Conservation (phyloP, 352 stramenopile species). For the Labyrinthula sp. region DNA sequence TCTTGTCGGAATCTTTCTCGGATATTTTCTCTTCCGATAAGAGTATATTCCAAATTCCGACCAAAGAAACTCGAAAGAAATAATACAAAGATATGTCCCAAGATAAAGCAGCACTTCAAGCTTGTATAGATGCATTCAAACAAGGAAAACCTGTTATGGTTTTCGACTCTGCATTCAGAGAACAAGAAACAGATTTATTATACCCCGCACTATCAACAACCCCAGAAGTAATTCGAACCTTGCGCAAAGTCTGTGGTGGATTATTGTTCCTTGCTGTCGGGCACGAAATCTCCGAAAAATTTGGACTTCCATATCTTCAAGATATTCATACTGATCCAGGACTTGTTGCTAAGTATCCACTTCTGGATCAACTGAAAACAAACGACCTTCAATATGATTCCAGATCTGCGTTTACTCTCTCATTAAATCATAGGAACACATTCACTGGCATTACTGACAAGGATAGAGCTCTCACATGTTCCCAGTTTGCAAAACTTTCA, state of each 20-base stretch:
- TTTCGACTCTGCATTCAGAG: constrained; percentile 25
- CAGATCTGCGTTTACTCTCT: constrained; percentile 24
- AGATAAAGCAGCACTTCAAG: constrained; percentile 5
- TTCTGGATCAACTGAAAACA: constrained; percentile 15
- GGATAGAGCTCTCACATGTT: constrained; percentile 11
- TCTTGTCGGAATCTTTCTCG: too few relatives aligned
- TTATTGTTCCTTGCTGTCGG: constrained; percentile 27
- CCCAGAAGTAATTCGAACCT: constrained; percentile 12
- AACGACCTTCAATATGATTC: constrained; percentile 25
- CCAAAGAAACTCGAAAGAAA: too few relatives aligned
- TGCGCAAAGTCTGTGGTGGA: constrained; percentile 23
- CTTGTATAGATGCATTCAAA: constrained; percentile 27
- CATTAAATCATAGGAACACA: constrained; percentile 23
- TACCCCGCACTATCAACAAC: constrained; percentile 2
- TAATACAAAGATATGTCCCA: too few relatives aligned
- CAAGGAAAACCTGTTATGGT: constrained; percentile 24
- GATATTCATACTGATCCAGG: constrained; percentile 13
- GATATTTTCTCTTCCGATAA: too few relatives aligned
- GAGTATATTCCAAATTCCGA: too few relatives aligned
- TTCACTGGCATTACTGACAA: constrained; percentile 28
- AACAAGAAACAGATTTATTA: constrained; percentile 25
- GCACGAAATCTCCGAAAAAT: constrained; percentile 25
- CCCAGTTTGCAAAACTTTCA: constrained; percentile 20
- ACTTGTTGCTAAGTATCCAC: constrained; percentile 5
- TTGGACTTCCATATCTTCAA: constrained; percentile 27